Conservation (phyloP, 345 rosid species). For the Barbarea vulgaris region DNA sequence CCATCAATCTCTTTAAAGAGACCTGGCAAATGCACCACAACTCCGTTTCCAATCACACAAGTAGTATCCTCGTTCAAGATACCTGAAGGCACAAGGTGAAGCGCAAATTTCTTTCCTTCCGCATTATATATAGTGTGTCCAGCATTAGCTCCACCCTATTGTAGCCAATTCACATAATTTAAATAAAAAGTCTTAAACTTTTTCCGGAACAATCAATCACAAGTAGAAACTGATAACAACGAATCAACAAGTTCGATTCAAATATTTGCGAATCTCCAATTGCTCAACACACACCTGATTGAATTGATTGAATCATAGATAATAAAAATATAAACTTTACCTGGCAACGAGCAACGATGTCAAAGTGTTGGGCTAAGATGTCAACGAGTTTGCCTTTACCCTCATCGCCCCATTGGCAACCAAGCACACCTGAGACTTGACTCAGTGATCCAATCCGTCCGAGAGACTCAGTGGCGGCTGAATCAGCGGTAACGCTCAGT, state of each 20-base stretch:
- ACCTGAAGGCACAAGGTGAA: constrained; percentile 96
- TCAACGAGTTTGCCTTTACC: constrained; percentile 99
- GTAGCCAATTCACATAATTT: constrained; percentile 10
- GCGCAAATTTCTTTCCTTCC: constrained; percentile 93
- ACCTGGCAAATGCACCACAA: constrained; percentile 90
- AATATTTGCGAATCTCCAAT: neutral
- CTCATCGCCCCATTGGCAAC: constrained; percentile 98
- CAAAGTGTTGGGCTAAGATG: constrained; percentile 83
- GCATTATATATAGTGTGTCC: constrained; percentile 97
- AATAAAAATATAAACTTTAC: constrained; percentile 39
- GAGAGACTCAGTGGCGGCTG: constrained; percentile 45
- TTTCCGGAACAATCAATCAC: neutral
- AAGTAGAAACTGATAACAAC: neutral
- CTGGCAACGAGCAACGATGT: constrained; percentile 98
- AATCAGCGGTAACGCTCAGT: constrained; percentile 46
- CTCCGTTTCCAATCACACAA: constrained; percentile 94
- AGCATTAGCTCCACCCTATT: constrained; percentile 97
- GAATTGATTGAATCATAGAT: neutral
- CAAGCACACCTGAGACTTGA: constrained; percentile 90
- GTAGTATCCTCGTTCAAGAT: constrained; percentile 84
- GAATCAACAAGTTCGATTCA: constrained; percentile 1
- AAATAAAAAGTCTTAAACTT: neutral
- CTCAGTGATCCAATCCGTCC: constrained; percentile 69
- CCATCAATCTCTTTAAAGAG: constrained; percentile 87
- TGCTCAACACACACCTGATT: constrained; percentile 9